A percentile compares a stretch with the other conserved stretches of the same genome.
These are phyloP conservation scores for Kazachstania viticola DNA, from an alignment of 805 yeast species.

Conservation along the genomic window DNA sequence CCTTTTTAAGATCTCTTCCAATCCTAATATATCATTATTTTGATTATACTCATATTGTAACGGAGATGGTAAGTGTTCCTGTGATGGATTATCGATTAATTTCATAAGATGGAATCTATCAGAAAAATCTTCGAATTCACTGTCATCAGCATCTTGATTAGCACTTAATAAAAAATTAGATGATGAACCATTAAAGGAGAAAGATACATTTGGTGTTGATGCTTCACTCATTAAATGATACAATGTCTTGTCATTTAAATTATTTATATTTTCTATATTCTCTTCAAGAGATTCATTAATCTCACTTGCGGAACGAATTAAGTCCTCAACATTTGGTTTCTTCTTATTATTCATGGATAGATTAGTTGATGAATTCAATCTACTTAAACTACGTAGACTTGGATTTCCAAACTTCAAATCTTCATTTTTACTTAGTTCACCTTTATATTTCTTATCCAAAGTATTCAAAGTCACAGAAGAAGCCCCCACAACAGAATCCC, in stretches of 20 bases:
- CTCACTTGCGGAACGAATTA: neutral
- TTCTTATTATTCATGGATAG: too few species aligned
- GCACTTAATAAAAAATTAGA: conserved; percentile 23
- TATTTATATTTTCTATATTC: neutral
- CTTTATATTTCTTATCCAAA: too few species aligned
- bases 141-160: neutral
- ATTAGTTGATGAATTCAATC: too few species aligned
- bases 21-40: neutral
- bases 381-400: too few species aligned
- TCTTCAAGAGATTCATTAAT: neutral
- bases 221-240: too few species aligned
- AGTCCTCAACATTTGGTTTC: neutral
- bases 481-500: too few species aligned
- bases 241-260: too few species aligned
- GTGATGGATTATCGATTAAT: neutral
- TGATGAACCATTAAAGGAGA: neutral
- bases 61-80: conserved; percentile 1
- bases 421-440: too few species aligned
- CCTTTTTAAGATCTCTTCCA: neutral
- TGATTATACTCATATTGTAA: neutral
- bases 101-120: neutral
- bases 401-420: too few species aligned
- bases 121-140: neutral
- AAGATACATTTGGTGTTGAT: neutral
- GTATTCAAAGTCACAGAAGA: too few species aligned